phyloP scores from a whole-genome alignment of 768 basidiomycete species.

The Tephrocybe sp. region DNA sequence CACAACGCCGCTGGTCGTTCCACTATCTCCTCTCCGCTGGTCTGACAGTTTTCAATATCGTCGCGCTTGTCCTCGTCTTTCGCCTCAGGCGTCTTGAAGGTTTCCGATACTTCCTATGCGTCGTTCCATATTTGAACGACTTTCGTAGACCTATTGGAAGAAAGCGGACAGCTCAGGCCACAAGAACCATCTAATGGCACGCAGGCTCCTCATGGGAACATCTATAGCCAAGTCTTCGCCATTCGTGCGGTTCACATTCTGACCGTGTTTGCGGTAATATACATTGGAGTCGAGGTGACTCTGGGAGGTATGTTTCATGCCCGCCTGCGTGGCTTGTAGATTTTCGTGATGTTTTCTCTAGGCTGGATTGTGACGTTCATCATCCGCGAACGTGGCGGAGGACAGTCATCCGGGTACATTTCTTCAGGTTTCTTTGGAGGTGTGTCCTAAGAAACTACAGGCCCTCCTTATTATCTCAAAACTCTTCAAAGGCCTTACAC shows the following conservation, averaged over 20 bases:
- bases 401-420: slow-evolving; percentile 47
- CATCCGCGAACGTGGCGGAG: slow-evolving; percentile 43
- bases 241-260: slow-evolving; percentile 42
- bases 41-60: slow-evolving; percentile 42
- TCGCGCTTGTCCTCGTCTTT: slow-evolving; percentile 24
- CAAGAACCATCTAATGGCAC: slow-evolving; percentile 10
- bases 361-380: slow-evolving; percentile 60
- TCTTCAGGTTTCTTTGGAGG: slow-evolving; percentile 27
- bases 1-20: slow-evolving; percentile 53
- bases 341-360: slow-evolving; percentile 12
- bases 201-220: slow-evolving; percentile 22
- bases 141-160: slow-evolving; percentile 17
- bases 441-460: background rate
- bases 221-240: slow-evolving; percentile 46
- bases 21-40: slow-evolving; percentile 61
- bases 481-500: slow-evolving; percentile 36
- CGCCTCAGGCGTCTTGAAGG: slow-evolving; percentile 28
- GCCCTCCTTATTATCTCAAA: background rate
- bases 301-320: slow-evolving; percentile 37
- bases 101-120: slow-evolving; percentile 9
- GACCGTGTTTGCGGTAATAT: slow-evolving; percentile 44
- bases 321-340: background rate
- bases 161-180: slow-evolving; percentile 26
- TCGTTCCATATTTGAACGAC: background rate
- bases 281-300: slow-evolving; percentile 55